These are phyloP conservation scores for Apiospora marii DNA, from an alignment of 2,329 filamentous ascomycete genomes.

Conservation along the genomic window DNA sequence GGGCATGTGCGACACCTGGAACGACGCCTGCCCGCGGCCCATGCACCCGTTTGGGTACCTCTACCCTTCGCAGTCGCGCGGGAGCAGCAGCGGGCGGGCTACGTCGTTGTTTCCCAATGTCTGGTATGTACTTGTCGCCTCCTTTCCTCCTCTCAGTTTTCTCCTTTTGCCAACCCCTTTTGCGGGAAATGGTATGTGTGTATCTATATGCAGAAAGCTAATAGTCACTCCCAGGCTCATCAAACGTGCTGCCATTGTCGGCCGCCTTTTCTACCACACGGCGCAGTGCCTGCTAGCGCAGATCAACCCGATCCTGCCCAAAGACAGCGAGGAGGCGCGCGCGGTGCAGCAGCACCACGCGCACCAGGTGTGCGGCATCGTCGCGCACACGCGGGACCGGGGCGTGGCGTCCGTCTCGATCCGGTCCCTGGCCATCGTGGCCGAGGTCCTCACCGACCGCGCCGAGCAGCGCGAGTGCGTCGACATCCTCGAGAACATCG, in stretches of 20 bases:
- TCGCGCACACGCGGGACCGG: constrained; percentile 82
- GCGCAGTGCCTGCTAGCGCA: constrained; percentile 83
- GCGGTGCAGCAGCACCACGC: constrained; percentile 77
- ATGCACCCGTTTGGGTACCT: constrained; percentile 89
- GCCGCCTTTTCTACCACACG: constrained; percentile 88
- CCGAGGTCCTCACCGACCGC: constrained; percentile 72
- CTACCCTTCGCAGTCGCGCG: constrained; percentile 67
- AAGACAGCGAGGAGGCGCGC: constrained; percentile 71
- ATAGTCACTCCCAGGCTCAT: no score
- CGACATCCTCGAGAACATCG: constrained; percentile 77
- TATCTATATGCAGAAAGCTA: not conserved
- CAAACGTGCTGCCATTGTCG: constrained; percentile 82
- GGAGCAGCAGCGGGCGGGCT: constrained; percentile 46
- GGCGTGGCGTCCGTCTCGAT: constrained; percentile 82
- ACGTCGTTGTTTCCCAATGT: constrained; percentile 86
- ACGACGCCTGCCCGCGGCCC: constrained; percentile 76
- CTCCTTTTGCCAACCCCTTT: not conserved
- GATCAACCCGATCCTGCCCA: constrained; percentile 73
- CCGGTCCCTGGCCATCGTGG: constrained; percentile 79
- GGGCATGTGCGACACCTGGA: constrained; percentile 84
- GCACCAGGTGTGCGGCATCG: constrained; percentile 87
- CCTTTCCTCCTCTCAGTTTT: not conserved
- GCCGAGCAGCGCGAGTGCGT: constrained; percentile 84
- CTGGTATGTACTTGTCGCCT: constrained; percentile 63
- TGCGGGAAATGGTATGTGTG: not conserved